Percentiles rank a stretch among this genome's conserved stretches.
Conservation (phyloP, 2,329 filamentous ascomycete species). For the Talaromyces sp. region DNA sequence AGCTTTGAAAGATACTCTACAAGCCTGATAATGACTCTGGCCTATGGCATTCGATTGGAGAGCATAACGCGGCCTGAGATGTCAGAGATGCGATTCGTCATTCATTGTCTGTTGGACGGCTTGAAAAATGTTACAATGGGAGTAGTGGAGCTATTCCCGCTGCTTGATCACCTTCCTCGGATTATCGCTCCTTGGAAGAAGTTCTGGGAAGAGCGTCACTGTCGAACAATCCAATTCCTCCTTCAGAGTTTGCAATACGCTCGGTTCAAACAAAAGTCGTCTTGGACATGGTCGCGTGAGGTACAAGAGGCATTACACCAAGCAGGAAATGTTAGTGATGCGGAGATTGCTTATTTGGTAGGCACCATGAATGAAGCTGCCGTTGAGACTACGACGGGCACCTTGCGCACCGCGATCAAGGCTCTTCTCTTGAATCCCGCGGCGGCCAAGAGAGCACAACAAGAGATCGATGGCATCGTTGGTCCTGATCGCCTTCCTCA, state of each 20-base stretch:
- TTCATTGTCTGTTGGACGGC: not conserved
- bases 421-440: slow-evolving; percentile 45
- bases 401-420: slow-evolving; percentile 47
- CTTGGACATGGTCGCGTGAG: slow-evolving; percentile 27
- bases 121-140: not conserved
- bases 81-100: not conserved
- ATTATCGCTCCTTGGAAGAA: slow-evolving; percentile 17
- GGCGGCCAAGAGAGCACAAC: slow-evolving; percentile 37
- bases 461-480: slow-evolving; percentile 33
- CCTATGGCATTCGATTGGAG: slow-evolving; percentile 49
- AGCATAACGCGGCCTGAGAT: slow-evolving; percentile 27
- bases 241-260: slow-evolving; percentile 16
- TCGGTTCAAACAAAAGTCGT: slow-evolving; percentile 11
- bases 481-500: slow-evolving; percentile 29
- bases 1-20: slow-evolving; percentile 49
- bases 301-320: not conserved
- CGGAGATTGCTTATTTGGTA: slow-evolving; percentile 45
- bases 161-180: slow-evolving; percentile 1
- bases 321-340: slow-evolving; percentile 36
- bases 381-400: slow-evolving; percentile 48
- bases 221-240: slow-evolving; percentile 21
- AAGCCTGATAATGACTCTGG: slow-evolving; percentile 50
- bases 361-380: slow-evolving; percentile 47
- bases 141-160: not conserved
- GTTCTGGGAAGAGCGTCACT: slow-evolving; percentile 12